Percentiles rank a stretch among this genome's conserved stretches.
Evolutionary conservation across 2,329 filamentous ascomycete genomes (phyloP).

Genomic region (Didymella lethalis): DNA sequence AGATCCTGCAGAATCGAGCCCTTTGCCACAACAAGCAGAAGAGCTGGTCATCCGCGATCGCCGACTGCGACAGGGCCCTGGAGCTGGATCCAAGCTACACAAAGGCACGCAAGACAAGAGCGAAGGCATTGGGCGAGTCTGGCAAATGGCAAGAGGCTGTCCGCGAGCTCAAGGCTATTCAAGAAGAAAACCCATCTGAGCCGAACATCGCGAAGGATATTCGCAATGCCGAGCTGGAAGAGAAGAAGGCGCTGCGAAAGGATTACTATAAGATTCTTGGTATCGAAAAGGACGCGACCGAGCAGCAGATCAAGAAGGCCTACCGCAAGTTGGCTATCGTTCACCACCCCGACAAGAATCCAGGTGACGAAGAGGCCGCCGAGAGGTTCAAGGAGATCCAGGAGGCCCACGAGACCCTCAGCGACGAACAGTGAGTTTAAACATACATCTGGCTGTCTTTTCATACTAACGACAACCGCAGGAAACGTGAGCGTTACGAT

Average conservation of each 20-base stretch:
- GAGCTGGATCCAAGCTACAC: constrained; percentile 82
- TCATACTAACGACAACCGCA: constrained; percentile 45
- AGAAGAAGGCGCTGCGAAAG: constrained; percentile 97
- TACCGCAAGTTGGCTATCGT: constrained; percentile 94
- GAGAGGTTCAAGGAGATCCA: constrained; percentile 97
- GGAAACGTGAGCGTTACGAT: constrained; percentile 89
- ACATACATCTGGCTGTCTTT: not conserved
- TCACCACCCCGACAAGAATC: constrained; percentile 98
- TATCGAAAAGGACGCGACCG: constrained; percentile 82
- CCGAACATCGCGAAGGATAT: constrained; percentile 83
- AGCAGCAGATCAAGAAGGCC: constrained; percentile 91
- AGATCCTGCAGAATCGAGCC: constrained; percentile 92
- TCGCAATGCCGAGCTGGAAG: constrained; percentile 86
- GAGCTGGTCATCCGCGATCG: constrained; percentile 80
- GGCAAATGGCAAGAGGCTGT: constrained; percentile 94
- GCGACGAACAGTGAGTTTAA: constrained; percentile 81
- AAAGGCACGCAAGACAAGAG: constrained; percentile 93
- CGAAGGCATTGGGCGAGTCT: constrained; percentile 83
- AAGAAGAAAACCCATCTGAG: constrained; percentile 84
- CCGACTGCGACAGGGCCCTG: constrained; percentile 85
- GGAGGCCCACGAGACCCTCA: constrained; percentile 95
- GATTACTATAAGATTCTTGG: constrained; percentile 99
- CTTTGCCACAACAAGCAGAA: constrained; percentile 84
- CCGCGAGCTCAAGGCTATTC: constrained; percentile 84
- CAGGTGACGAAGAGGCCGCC: constrained; percentile 81